Conservation (phyloP, 345 rosid genomes). For the Theobroma cacao region DNA sequence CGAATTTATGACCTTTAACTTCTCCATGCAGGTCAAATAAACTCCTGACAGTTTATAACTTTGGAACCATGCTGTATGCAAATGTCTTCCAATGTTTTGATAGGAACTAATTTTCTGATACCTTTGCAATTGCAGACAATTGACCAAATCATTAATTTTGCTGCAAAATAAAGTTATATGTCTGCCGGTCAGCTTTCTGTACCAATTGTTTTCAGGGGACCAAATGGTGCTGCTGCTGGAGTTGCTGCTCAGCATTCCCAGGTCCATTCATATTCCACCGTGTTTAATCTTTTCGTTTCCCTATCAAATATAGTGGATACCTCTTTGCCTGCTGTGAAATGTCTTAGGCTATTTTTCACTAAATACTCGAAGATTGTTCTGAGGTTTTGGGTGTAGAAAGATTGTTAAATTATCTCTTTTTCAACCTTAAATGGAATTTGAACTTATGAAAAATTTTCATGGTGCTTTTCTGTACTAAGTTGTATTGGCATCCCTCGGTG, state of each 20-base stretch:
- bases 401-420: no score
- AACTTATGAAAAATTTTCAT: no score
- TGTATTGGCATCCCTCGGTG: no score
- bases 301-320: no score
- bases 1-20: slow-evolving; percentile 95
- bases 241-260: slow-evolving; percentile 99
- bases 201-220: slow-evolving; percentile 92
- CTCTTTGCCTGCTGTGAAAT: no score
- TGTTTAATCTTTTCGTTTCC: no score
- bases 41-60: not conserved
- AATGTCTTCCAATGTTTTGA: not conserved
- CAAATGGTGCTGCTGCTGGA: slow-evolving; percentile 99
- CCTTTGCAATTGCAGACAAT: slow-evolving; percentile 62
- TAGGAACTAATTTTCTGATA: slow-evolving; percentile 8
- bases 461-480: no score
- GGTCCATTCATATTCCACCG: no score
- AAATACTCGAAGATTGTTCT: no score
- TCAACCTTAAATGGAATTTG: no score
- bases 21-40: slow-evolving; percentile 79
- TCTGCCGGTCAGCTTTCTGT: slow-evolving; percentile 82
- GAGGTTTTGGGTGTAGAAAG: no score
- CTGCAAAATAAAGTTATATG: slow-evolving; percentile 86
- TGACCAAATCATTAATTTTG: slow-evolving; percentile 88
- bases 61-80: not conserved
- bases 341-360: no score